These are phyloP conservation scores for Fragaria ananassa DNA, from an alignment of 306 rosid species.

Conservation along the genomic window DNA sequence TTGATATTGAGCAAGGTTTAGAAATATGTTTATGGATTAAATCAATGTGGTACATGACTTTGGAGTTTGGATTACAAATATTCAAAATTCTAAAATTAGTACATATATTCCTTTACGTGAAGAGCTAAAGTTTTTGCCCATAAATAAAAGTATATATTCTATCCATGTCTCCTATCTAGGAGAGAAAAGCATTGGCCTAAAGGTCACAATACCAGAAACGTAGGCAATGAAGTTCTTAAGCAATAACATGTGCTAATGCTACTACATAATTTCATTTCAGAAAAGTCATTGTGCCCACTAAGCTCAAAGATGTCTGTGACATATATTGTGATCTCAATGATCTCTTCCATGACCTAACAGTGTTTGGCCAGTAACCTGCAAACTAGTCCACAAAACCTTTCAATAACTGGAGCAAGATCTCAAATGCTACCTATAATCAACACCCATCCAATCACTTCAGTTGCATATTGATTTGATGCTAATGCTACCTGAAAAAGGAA, in stretches of 20 bases:
- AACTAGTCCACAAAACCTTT: slow-evolving; percentile 10
- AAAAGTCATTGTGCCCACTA: background rate
- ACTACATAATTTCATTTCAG: background rate
- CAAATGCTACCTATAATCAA: background rate
- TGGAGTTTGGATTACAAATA: too few species aligned
- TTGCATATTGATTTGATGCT: background rate
- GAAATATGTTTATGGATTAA: too few species aligned
- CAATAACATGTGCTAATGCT: background rate
- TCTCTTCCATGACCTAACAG: slow-evolving; percentile 25
- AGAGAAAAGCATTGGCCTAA: background rate
- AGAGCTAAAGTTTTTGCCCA: too few species aligned
- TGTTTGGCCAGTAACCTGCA: slow-evolving; percentile 10
- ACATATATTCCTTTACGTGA: too few species aligned
- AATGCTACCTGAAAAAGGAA: background rate
- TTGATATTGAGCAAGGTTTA: too few species aligned
- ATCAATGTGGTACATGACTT: too few species aligned
- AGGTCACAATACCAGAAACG: background rate
- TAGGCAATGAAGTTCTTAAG: background rate
- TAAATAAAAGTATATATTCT: background rate
- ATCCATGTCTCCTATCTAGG: background rate
- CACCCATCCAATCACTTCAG: background rate
- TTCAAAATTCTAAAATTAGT: too few species aligned
- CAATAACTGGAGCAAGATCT: slow-evolving; percentile 13
- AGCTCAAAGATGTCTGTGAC: slow-evolving; percentile 2
- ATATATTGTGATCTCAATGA: slow-evolving; percentile 14